Conservation (phyloP, 306 rosid species). For the Styphnolobium japonicum region DNA sequence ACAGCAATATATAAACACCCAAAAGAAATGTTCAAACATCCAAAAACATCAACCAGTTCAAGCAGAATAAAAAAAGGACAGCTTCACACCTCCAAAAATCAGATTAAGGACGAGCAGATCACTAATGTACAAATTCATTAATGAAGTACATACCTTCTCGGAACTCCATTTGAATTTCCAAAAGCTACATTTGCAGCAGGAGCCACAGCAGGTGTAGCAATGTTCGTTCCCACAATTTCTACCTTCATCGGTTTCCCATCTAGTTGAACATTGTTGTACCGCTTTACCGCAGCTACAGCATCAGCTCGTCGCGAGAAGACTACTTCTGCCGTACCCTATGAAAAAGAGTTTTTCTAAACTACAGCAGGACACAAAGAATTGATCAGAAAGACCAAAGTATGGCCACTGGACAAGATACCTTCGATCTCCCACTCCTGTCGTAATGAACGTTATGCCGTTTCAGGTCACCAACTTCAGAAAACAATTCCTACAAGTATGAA, state of each 20-base stretch:
- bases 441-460: constrained; percentile 80
- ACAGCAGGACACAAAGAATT: constrained; percentile 35
- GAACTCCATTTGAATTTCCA: constrained; percentile 51
- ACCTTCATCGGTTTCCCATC: constrained; percentile 62
- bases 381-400: constrained; percentile 28
- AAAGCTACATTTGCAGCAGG: constrained; percentile 39
- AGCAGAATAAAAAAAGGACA: not conserved
- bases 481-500: constrained; percentile 64
- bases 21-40: not conserved
- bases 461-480: constrained; percentile 89
- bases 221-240: constrained; percentile 64
- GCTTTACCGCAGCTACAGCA: constrained; percentile 89
- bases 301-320: constrained; percentile 76
- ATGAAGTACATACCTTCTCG: constrained; percentile 41
- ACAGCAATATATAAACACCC: not conserved
- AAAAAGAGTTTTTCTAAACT: constrained; percentile 37
- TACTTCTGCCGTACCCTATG: constrained; percentile 91
- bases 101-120: not conserved
- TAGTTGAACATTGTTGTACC: constrained; percentile 89
- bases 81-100: not conserved
- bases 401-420: constrained; percentile 58
- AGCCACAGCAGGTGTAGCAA: constrained; percentile 36
- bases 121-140: not conserved
- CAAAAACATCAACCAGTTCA: not conserved
- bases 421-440: constrained; percentile 94